Percentiles rank a stretch among this genome's conserved stretches.
Conservation (phyloP, 139 green algal species). For the Tetraselmis striata region DNA sequence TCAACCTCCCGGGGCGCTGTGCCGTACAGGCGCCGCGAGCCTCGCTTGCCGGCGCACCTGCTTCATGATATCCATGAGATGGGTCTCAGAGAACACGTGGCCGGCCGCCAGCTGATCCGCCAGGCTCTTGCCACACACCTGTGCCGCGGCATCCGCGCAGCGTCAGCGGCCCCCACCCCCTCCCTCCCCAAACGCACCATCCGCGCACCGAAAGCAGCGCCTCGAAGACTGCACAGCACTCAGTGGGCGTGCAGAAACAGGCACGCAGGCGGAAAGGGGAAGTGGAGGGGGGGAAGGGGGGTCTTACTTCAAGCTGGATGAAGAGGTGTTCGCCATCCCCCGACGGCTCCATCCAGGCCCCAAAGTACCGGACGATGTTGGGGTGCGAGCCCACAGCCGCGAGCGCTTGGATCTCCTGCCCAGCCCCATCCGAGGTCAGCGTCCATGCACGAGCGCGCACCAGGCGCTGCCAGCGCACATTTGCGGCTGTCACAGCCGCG, state of each 20-base stretch:
- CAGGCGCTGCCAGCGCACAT: neutral
- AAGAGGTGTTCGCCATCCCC: conserved; percentile 56
- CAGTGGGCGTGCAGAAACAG: neutral
- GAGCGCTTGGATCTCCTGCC: conserved; percentile 79
- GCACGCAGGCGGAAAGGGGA: neutral
- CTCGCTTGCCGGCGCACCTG: too few species aligned
- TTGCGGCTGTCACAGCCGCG: neutral
- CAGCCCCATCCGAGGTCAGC: too few species aligned
- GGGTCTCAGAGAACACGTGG: neutral
- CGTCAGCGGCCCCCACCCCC: too few species aligned
- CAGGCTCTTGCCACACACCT: neutral
- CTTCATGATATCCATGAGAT: conserved; percentile 9
- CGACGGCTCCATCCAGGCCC: conserved; percentile 66
- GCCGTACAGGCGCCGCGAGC: too few species aligned
- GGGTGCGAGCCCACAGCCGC: conserved; percentile 61
- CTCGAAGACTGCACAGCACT: too few species aligned
- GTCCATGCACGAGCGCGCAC: too few species aligned
- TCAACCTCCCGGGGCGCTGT: too few species aligned
- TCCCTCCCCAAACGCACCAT: too few species aligned
- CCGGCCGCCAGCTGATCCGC: neutral
- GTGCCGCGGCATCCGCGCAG: too few species aligned
- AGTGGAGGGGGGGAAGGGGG: neutral
- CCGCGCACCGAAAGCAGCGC: too few species aligned
- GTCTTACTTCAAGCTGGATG: conserved; percentile 83
- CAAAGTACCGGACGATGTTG: conserved; percentile 79